Base-by-base conservation (phyloP, 805 yeast species). In the Lipomyces starkeyi region DNA sequence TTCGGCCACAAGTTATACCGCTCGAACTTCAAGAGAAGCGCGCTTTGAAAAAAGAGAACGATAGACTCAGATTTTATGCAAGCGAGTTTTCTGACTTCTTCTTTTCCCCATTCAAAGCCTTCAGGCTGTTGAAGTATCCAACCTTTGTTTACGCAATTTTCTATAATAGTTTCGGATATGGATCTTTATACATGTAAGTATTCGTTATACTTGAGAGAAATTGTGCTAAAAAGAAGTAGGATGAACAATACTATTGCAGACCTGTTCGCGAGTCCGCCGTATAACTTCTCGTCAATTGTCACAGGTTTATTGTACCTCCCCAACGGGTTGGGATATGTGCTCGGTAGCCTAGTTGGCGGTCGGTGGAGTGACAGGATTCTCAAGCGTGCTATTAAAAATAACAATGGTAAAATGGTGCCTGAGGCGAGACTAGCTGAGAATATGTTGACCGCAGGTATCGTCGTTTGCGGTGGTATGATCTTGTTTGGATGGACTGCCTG, bases 401-500 rank as follows among this genome's bases (percentile, higher is more conserved):
- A 88, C 71, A 84, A 89, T 72, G 95, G 95, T 0, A 83, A 83
- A 49, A 74, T 87, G 40, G 85, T 86, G 1, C 95, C 97, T 0
- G 97, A 91, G 76, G 87, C 93, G 0, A 82, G 97, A 71, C 82
- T 92, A 7, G 90, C 93, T 0, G 87, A 88, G 81, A 91, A 91
- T 75, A 84, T 91, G 27, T 85, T 87, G 27, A 73, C 84, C 14
- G 94, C 96, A 0, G 88, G 90, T 3, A 76, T 83, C 0, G 73
- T 87, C 2, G 86, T 85, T 65, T 92, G 93, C 0, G 82, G 86
- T 0, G 84, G 95, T 0, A 80, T 91, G 66, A 76, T 92, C 32
- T 86, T 91, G 20, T 89, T 88, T 71, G 97, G 97, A 0, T 91
- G 97, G 97, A 85, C 93, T 63, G 82, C 91, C 25, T 85, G 89